These are phyloP conservation scores for Penicillium pulvis DNA, from an alignment of 495 filamentous ascomycete species.

Conservation along the genomic window DNA sequence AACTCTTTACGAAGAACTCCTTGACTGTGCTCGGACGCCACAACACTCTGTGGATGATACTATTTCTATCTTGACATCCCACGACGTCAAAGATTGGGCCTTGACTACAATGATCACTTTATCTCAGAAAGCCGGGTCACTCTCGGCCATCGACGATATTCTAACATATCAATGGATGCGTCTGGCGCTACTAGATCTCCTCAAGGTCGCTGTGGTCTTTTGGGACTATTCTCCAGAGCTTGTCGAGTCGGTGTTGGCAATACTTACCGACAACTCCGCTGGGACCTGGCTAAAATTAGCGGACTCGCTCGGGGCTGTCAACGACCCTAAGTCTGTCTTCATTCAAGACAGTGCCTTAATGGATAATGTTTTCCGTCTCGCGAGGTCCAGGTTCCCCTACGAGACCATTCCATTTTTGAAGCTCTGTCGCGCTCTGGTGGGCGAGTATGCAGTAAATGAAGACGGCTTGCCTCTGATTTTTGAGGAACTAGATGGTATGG, in stretches of 20 bases:
- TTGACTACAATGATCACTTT: slow-evolving; percentile 65
- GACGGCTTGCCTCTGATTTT: slow-evolving; percentile 53
- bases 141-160: slow-evolving; percentile 44
- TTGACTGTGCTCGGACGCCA: slow-evolving; percentile 49
- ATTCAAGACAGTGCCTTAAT: slow-evolving; percentile 57
- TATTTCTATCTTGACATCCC: slow-evolving; percentile 50
- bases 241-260: slow-evolving; percentile 59
- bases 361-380: slow-evolving; percentile 56
- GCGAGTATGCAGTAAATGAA: slow-evolving; percentile 43
- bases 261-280: slow-evolving; percentile 48
- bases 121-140: slow-evolving; percentile 41
- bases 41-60: slow-evolving; percentile 45
- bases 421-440: slow-evolving; percentile 57
- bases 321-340: slow-evolving; percentile 54
- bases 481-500: slow-evolving; percentile 60
- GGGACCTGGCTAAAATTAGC: slow-evolving; percentile 35
- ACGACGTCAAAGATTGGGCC: slow-evolving; percentile 56
- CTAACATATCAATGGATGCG: slow-evolving; percentile 52
- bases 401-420: slow-evolving; percentile 81
- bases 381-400: slow-evolving; percentile 79
- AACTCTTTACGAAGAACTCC: slow-evolving; percentile 52
- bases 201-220: slow-evolving; percentile 56
- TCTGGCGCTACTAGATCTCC: slow-evolving; percentile 61
- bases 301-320: slow-evolving; percentile 34
- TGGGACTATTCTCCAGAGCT: slow-evolving; percentile 70